Percentiles rank a stretch among this genome's conserved stretches.
Evolutionary conservation across 768 basidiomycete species (phyloP).

Genomic region (Amanita rubescens): DNA sequence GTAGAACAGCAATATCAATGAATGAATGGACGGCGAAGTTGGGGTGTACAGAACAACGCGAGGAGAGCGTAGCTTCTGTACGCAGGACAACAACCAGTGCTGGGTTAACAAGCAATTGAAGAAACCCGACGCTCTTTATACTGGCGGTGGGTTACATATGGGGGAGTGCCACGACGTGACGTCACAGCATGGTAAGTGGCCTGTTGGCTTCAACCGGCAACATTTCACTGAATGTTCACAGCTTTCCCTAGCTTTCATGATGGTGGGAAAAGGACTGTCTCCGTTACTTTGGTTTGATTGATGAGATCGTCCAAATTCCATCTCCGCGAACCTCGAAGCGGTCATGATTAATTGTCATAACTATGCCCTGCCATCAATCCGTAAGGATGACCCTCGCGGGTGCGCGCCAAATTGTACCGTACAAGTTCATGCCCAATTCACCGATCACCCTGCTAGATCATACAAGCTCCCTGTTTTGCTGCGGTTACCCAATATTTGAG

Average conservation of each 20-base stretch:
- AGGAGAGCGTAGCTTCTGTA: no score
- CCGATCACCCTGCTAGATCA: constrained; percentile 1
- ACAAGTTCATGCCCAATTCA: neutral
- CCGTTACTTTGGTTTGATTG: neutral
- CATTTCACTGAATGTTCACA: no score
- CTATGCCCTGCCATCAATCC: no score
- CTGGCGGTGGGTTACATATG: constrained; percentile 5
- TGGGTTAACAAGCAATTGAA: neutral
- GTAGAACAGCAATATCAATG: neutral
- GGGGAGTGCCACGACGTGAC: neutral
- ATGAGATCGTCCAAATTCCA: neutral
- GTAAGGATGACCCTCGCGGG: neutral
- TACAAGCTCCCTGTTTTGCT: neutral
- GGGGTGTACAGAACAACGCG: no score
- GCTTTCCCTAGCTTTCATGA: no score
- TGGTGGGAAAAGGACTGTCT: neutral
- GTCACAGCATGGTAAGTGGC: constrained; percentile 2
- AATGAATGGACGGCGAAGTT: no score
- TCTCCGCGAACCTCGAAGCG: constrained; percentile 6
- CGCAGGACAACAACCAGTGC: no score
- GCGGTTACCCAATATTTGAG: neutral
- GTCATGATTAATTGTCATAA: no score
- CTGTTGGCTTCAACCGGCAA: no score
- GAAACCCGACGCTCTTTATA: neutral
- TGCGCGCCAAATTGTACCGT: neutral